These are phyloP conservation scores for Chloris gayana DNA, from an alignment of 176 grass and related monocot genomes.

Conservation along the genomic window DNA sequence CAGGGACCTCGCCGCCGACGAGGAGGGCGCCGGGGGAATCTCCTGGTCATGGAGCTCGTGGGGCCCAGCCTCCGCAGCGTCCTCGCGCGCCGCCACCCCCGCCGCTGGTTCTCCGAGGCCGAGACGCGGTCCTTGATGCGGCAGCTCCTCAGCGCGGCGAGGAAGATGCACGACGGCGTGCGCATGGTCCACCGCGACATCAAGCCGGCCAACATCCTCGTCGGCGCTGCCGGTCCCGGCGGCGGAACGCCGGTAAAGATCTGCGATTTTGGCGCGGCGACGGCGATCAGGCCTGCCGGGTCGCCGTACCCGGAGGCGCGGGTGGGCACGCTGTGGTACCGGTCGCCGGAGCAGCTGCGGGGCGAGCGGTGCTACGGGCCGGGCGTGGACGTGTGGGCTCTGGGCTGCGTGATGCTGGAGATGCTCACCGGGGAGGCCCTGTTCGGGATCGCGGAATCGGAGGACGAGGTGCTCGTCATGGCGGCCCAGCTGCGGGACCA, in stretches of 20 bases:
- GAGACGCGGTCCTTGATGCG: neutral
- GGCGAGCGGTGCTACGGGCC: neutral
- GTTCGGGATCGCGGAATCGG: conserved; percentile 10
- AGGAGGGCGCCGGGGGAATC: neutral
- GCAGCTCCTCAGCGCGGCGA: neutral
- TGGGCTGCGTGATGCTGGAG: conserved; percentile 17
- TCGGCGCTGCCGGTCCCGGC: neutral
- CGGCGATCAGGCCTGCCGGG: neutral
- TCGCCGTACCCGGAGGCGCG: neutral
- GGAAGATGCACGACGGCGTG: neutral
- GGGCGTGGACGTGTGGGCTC: conserved; percentile 18
- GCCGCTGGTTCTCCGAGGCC: neutral
- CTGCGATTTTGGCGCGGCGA: neutral
- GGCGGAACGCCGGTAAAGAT: conserved; percentile 20
- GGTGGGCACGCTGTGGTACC: conserved; percentile 1
- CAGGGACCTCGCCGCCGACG: neutral
- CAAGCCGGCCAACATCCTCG: neutral
- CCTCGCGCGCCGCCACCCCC: neutral
- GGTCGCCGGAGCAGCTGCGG: conserved; percentile 16
- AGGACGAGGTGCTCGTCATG: neutral
- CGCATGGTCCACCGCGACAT: neutral
- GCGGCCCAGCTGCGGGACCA: neutral
- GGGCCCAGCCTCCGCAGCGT: neutral
- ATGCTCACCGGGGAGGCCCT: conserved; percentile 12
- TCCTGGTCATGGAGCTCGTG: neutral